Base-by-base conservation (phyloP, 192 early-diverging fungal species). In the Coemansia sp. region DNA sequence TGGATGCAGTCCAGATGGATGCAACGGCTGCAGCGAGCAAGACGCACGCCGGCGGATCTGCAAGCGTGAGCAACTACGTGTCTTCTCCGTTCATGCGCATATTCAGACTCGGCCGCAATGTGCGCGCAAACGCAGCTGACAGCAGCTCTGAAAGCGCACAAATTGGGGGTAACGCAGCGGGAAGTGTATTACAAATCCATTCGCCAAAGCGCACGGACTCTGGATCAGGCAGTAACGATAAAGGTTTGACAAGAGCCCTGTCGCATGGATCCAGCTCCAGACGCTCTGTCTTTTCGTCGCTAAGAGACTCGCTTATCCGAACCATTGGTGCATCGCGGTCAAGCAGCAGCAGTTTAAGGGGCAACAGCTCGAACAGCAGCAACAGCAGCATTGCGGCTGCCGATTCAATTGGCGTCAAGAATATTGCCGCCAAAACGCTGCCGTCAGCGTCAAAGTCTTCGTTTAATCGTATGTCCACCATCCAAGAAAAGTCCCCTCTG, bases 1-100 rank as follows among this genome's bases (percentile, higher is more conserved):
- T 78, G 23, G 81, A 83, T 51, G 81, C 81, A 14, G 81, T 76
- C 41, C 76, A 83, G 35, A 83, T 83, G 81, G 69, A 77, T 33
- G 72, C 81, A 21, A 83, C 81, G 10, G 73, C 76, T 7, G 65
- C 76, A 1, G 79, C 75, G 6, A 71, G 72, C 64, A 78, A 69
- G 55, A 73, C 67, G 34, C 63, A 53, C 30, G 48, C 56, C 14
- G 74, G 71, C 11, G 67, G 63, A 18, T 60, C 56, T 15, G 53
- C 52, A 7, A 71, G 73, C 20, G 67, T 81, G 0, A 67, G 64
- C 49, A 81, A 69, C 68, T 82, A 82, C 33, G 79, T 82, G 14
- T 67, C 79, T 0, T 67, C 74, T 48, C 79, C 79, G 6, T 82
- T 82, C 55, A 75, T 76, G 74, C 79, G 79, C 62, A 73, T 82